A percentile compares a stretch with the other conserved stretches of the same genome.
Conservation (phyloP, 768 basidiomycete genomes). For the Auriscalpium orientale region DNA sequence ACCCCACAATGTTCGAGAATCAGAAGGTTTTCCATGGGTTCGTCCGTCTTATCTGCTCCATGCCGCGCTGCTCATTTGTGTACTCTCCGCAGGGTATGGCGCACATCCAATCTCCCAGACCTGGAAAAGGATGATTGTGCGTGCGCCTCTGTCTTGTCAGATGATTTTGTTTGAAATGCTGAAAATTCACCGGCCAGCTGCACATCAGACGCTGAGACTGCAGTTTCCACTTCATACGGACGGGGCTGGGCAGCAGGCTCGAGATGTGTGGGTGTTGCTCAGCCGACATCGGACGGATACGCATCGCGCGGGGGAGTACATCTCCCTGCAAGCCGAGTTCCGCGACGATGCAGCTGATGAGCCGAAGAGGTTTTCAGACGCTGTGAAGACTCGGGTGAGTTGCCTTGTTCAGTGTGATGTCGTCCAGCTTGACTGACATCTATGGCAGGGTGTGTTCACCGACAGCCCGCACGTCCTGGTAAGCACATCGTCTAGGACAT, state of each 20-base stretch:
- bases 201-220: constrained; percentile 33
- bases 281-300: constrained; percentile 66
- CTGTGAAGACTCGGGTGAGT: constrained; percentile 1
- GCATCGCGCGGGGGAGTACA: constrained; percentile 55
- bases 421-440: neutral
- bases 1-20: constrained; percentile 53
- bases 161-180: neutral
- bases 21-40: constrained; percentile 62
- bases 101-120: constrained; percentile 4
- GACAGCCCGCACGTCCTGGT: constrained; percentile 14
- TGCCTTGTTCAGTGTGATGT: neutral
- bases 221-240: constrained; percentile 23
- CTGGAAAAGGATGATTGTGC: constrained; percentile 24
- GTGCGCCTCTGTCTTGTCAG: constrained; percentile 3
- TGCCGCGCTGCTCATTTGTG: neutral
- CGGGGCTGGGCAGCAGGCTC: neutral
- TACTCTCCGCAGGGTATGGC: constrained; percentile 26
- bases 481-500: neutral
- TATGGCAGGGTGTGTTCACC: constrained; percentile 10
- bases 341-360: constrained; percentile 15
- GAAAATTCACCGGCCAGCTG: constrained; percentile 21
- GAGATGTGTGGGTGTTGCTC: constrained; percentile 74
- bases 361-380: neutral
- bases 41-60: constrained; percentile 13
- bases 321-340: constrained; percentile 52